Conservation (phyloP, 2,329 filamentous ascomycete genomes). For the Aspergillus sp. region DNA sequence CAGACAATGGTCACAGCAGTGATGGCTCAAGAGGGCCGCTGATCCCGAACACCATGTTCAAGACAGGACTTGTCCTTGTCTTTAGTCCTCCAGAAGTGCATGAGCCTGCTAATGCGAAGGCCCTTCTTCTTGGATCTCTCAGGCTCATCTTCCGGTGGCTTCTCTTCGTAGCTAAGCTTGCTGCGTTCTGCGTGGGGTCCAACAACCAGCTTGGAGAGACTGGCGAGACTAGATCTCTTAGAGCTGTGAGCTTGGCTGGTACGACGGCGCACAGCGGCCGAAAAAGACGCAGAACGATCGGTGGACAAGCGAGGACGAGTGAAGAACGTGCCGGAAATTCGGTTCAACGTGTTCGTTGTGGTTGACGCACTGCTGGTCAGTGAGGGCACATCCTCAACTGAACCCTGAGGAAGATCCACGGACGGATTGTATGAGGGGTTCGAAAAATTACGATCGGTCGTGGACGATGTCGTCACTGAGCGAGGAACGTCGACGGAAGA, state of each 20-base stretch:
- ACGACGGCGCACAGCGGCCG: conserved; percentile 41
- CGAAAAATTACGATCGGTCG: conserved; percentile 44
- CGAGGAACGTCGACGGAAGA: conserved; percentile 45
- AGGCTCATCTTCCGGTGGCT: conserved; percentile 42
- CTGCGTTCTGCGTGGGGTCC: conserved; percentile 48
- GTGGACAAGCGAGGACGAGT: conserved; percentile 44
- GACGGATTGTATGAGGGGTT: conserved; percentile 40
- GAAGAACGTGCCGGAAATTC: conserved; percentile 48
- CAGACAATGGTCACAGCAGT: conserved; percentile 17
- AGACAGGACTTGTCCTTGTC: conserved; percentile 42
- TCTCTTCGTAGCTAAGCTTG: conserved; percentile 49
- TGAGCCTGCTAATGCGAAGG: conserved; percentile 49
- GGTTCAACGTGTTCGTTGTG: conserved; percentile 45
- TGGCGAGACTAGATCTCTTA: conserved; percentile 53
- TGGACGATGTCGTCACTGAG: conserved; percentile 43
- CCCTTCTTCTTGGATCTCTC: conserved; percentile 47
- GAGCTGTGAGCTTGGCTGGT: conserved; percentile 43
- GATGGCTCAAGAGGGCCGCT: conserved; percentile 27
- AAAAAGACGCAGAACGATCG: conserved; percentile 49
- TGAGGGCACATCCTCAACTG: conserved; percentile 53
- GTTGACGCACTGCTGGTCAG: conserved; percentile 53
- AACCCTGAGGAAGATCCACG: conserved; percentile 44
- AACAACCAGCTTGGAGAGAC: conserved; percentile 50
- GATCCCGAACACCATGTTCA: conserved; percentile 22
- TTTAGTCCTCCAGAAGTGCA: conserved; percentile 53